Evolutionary conservation across 176 grass and related monocot genomes (phyloP).

Genomic region (Otatea glauca): DNA sequence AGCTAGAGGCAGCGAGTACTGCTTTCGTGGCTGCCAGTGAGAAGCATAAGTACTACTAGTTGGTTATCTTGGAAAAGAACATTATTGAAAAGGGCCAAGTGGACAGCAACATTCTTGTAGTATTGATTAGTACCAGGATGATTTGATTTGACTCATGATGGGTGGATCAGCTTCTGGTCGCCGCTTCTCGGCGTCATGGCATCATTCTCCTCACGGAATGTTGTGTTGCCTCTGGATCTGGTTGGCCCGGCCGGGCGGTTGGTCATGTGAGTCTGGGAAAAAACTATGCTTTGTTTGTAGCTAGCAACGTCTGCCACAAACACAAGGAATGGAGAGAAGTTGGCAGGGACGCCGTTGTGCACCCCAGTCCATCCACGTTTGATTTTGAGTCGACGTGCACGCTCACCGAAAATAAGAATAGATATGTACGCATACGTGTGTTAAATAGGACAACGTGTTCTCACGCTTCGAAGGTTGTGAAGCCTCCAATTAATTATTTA

Average conservation of each 20-base stretch:
- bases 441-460: too few relatives aligned
- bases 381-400: too few relatives aligned
- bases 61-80: conserved; percentile 43
- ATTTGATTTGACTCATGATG: conserved; percentile 28
- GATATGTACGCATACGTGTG: too few relatives aligned
- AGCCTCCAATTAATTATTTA: too few relatives aligned
- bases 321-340: background rate
- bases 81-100: conserved; percentile 45
- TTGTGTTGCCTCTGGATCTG: background rate
- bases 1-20: background rate
- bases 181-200: conserved; percentile 3
- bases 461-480: too few relatives aligned
- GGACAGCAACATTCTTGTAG: conserved; percentile 41
- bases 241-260: too few relatives aligned
- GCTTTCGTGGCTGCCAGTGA: background rate
- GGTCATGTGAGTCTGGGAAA: conserved; percentile 23
- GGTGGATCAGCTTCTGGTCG: background rate
- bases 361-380: too few relatives aligned
- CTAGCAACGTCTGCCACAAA: background rate
- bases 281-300: conserved; percentile 25
- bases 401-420: too few relatives aligned
- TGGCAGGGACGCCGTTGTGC: too few relatives aligned
- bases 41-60: background rate
- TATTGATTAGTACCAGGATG: conserved; percentile 37
- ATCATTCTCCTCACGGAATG: conserved; percentile 36